Evolutionary conservation across 805 yeast genomes (phyloP), one percentile per base, ranked within the genome.

Genomic region (Candida saitoana): DNA sequence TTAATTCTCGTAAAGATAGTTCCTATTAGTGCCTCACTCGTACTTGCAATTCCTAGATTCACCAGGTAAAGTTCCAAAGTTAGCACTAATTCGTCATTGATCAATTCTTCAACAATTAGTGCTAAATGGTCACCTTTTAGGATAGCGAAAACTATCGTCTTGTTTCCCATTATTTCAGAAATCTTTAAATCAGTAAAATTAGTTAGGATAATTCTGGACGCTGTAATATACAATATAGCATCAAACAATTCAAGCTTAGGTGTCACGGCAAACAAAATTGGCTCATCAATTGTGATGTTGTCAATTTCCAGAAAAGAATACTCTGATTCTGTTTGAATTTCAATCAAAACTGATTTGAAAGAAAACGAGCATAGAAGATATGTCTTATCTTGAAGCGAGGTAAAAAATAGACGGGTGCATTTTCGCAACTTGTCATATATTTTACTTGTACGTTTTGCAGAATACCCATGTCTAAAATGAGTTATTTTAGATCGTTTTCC

Each of bases 301-400:
- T 56, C 46, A 6, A 64, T 50, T 39, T 64, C 71, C 2, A 56
- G 42, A 35, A 67, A 49, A 1, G 49, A 50, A 3, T 42, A 46
- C 3, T 18, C 20, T 5, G 29, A 17, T 5, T 55, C 57, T 1
- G 48, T 45, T 5, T 56, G 59, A 39, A 52, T 59, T 42, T 65
- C 71, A 12, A 70, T 51, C 0, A 73, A 44, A 11, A 60, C 38
- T 0, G 76, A 62, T 38, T 61, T 65, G 48, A 65, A 72, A 3
- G 73, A 57, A 43, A 65, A 59, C 2, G 70, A 52, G 42, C 74
- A 65, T 2, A 67, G 47, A 15, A 72, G 46, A 39, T 54, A 67
- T 1, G 44, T 16, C 3, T 43, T 48, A 0, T 44, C 60, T 3
- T 53, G 47, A 43, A 45, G 51, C 2, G 38, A 17, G 16, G 65